phyloP scores from a whole-genome alignment of 306 rosid species.

The Fagus crenata region DNA sequence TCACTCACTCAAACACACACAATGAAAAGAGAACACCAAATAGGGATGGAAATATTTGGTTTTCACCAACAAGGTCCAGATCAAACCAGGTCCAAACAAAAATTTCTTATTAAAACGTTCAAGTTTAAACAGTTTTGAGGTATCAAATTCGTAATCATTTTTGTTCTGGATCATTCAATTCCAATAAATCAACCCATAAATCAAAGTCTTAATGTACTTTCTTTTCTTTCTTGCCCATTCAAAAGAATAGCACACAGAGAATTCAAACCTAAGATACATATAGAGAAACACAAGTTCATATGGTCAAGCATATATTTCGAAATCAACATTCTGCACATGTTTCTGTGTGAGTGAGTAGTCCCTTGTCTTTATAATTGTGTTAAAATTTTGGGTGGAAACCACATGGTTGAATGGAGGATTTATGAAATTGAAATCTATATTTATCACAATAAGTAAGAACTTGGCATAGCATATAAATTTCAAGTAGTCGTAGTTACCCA shows the following conservation, averaged over 20 bases:
- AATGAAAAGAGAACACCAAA: not conserved
- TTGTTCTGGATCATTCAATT: not conserved
- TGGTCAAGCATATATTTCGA: not conserved
- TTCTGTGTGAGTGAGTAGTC: not conserved
- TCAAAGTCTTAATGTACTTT: too few relatives aligned
- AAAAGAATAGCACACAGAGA: not conserved
- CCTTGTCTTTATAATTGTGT: not conserved
- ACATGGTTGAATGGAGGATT: not conserved
- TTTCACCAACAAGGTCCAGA: not conserved
- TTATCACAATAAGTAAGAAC: not conserved
- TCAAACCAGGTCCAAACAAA: not conserved
- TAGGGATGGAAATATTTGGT: not conserved
- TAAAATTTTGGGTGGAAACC: not conserved
- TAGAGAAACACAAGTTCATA: not conserved
- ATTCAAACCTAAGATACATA: not conserved
- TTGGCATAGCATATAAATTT: not conserved
- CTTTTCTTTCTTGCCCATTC: too few relatives aligned
- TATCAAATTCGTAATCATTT: not conserved
- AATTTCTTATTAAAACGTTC: not conserved
- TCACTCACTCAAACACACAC: not conserved
- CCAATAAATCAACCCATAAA: too few relatives aligned
- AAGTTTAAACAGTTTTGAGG: not conserved
- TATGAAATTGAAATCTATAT: not conserved
- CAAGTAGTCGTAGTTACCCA: not conserved
- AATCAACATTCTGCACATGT: not conserved